Evolutionary conservation across 1,284 basidiomycete species (phyloP).

Genomic region (Paramarasmius palmivorus): DNA sequence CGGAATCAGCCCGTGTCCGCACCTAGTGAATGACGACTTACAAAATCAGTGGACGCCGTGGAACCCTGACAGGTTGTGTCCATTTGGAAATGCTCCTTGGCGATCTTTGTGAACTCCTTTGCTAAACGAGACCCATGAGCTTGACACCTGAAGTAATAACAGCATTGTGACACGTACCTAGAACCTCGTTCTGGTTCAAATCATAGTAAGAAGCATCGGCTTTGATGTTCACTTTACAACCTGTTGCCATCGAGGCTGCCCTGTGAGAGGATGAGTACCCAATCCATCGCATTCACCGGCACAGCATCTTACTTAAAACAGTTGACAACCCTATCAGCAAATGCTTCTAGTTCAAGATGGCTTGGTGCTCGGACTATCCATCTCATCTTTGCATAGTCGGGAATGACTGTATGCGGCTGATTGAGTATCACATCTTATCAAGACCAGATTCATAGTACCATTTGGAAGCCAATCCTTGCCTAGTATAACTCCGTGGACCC

Average conservation of each 20-base stretch:
- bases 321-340: conserved; percentile 50
- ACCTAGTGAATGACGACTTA: conserved; percentile 33
- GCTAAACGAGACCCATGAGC: conserved; percentile 30
- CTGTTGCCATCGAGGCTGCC: conserved; percentile 71
- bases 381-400: conserved; percentile 70
- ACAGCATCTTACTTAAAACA: conserved; percentile 55
- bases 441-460: conserved; percentile 37
- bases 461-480: conserved; percentile 66
- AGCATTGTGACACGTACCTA: conserved; percentile 41
- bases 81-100: conserved; percentile 41
- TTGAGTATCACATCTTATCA: neutral
- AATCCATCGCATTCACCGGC: neutral
- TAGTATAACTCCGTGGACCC: conserved; percentile 66
- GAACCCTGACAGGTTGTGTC: conserved; percentile 25
- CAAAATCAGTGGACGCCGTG: conserved; percentile 68
- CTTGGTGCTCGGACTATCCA: conserved; percentile 71
- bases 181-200: conserved; percentile 59
- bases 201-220: conserved; percentile 48
- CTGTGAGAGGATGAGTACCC: conserved; percentile 32
- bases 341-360: conserved; percentile 48
- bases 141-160: neutral
- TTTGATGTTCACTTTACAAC: conserved; percentile 58
- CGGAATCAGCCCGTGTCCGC: conserved; percentile 13
- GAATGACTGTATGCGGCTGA: conserved; percentile 58
- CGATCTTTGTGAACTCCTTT: conserved; percentile 43